Evolutionary conservation across 2,329 filamentous ascomycete species (phyloP).

Genomic region (Claviceps fusiformis): DNA sequence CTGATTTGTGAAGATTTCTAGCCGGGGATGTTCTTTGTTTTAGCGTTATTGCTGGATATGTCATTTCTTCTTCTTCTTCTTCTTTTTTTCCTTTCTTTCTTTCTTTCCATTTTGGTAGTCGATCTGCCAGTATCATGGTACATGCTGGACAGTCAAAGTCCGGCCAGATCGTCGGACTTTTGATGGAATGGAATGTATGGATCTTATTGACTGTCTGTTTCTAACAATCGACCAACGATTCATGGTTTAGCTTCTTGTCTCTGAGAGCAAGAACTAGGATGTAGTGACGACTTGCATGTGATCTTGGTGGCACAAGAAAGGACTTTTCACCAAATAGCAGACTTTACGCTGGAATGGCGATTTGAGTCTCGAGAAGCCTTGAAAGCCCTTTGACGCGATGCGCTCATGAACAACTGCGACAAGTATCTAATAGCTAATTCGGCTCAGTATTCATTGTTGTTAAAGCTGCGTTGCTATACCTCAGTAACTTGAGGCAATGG

Average conservation of each 20-base stretch:
- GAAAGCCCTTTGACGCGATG: too few species aligned
- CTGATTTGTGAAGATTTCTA: slow-evolving; percentile 27
- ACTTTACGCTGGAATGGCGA: too few species aligned
- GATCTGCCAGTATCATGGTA: not conserved
- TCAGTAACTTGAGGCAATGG: too few species aligned
- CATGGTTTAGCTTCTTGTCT: not conserved
- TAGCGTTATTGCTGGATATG: not conserved
- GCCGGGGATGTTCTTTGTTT: not conserved
- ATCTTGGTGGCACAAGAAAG: too few species aligned
- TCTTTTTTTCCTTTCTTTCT: not conserved
- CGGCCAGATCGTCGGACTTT: not conserved
- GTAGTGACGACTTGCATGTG: too few species aligned
- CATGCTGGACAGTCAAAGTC: not conserved
- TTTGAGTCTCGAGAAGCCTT: too few species aligned
- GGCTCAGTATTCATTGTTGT: too few species aligned
- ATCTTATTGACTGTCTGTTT: not conserved
- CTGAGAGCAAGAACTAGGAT: too few species aligned
- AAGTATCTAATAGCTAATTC: too few species aligned
- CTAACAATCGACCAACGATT: not conserved
- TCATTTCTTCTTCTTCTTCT: not conserved
- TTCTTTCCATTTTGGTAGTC: not conserved
- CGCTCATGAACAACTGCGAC: too few species aligned
- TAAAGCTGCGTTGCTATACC: too few species aligned
- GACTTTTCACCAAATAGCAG: too few species aligned
- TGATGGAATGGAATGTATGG: not conserved